phyloP scores from a whole-genome alignment of 306 rosid species.

The cucumber (Cucumis sativus) region Cucumber_9930_V3 NC_026661.2:1774001-1774500 shows the following conservation, averaged over 20 bases:
- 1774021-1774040: not conserved
- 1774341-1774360: conserved; percentile 55
- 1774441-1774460: conserved; percentile 83
- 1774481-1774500: conserved; percentile 50
- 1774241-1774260: conserved; percentile 79
- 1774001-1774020: not conserved
- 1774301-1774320: conserved; percentile 54
- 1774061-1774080: not conserved
- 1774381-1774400: conserved; percentile 53
- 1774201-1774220: conserved; percentile 44
- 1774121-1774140: not conserved
- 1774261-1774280: conserved; percentile 50
- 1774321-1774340: conserved; percentile 81
- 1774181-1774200: conserved; percentile 12
- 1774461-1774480: conserved; percentile 45
- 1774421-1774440: conserved; percentile 68
- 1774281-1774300: conserved; percentile 42
- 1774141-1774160: not conserved
- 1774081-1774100: not conserved
- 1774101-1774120: not conserved
- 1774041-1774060: not conserved
- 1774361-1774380: conserved; percentile 77
- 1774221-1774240: conserved; percentile 62
- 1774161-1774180: not conserved
- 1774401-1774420: conserved; percentile 68